phyloP scores from a whole-genome alignment of 805 yeast genomes.

The Starmerella davenportii region DNA sequence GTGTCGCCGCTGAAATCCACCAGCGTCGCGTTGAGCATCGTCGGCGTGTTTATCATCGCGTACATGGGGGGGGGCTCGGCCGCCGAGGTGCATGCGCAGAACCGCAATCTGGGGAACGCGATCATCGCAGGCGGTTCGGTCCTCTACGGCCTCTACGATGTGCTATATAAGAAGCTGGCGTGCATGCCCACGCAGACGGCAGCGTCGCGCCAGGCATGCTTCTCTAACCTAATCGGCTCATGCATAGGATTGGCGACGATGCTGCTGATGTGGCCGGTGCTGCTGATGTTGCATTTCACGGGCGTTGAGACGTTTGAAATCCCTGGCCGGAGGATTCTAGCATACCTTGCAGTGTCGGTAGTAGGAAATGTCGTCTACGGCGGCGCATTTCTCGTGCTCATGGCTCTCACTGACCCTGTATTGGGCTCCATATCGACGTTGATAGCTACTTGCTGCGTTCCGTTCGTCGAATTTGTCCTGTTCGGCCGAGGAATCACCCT shows the following conservation, averaged over 20 bases:
- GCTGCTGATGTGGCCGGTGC: slow-evolving; percentile 30
- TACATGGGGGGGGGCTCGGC: slow-evolving; percentile 26
- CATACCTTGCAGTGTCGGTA: slow-evolving; percentile 35
- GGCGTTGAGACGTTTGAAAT: slow-evolving; percentile 43
- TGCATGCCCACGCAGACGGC: slow-evolving; percentile 51
- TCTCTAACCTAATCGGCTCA: slow-evolving; percentile 61
- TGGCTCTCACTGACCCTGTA: slow-evolving; percentile 76
- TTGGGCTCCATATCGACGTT: slow-evolving; percentile 49
- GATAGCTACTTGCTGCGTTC: slow-evolving; percentile 63
- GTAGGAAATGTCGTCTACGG: slow-evolving; percentile 50
- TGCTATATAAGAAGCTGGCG: slow-evolving; percentile 52
- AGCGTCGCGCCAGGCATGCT: slow-evolving; percentile 55
- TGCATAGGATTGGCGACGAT: slow-evolving; percentile 44
- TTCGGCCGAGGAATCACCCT: slow-evolving; percentile 40
- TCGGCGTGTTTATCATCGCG: slow-evolving; percentile 65
- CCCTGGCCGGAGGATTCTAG: slow-evolving; percentile 30
- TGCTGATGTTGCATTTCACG: slow-evolving; percentile 33
- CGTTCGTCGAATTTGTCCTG: slow-evolving; percentile 51
- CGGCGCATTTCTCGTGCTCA: slow-evolving; percentile 52
- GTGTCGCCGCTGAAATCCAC: slow-evolving; percentile 44
- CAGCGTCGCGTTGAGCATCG: slow-evolving; percentile 53
- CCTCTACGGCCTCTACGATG: slow-evolving; percentile 68
- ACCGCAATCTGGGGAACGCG: slow-evolving; percentile 46
- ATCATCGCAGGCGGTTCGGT: slow-evolving; percentile 59
- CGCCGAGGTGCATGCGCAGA: neutral